Conservation (phyloP, 2,329 filamentous ascomycete species). For the Amesomyces nigricolor region DNA sequence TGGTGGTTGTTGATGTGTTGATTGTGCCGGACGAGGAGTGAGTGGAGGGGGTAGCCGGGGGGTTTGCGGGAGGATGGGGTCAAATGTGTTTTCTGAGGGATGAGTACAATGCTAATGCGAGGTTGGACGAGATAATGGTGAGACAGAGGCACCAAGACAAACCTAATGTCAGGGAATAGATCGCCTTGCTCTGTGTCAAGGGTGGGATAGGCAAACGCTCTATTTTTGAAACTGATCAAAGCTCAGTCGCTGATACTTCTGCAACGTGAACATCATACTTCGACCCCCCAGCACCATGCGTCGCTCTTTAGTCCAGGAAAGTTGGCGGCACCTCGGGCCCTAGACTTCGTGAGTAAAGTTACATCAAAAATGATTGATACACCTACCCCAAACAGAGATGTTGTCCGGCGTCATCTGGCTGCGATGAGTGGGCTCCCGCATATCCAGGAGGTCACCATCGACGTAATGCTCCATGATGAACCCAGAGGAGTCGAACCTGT, state of each 20-base stretch:
- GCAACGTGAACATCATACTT: background rate
- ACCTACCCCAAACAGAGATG: conserved; percentile 42
- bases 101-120: too few relatives aligned
- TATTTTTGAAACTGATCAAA: background rate
- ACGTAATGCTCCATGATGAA: conserved; percentile 67
- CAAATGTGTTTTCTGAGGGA: too few relatives aligned
- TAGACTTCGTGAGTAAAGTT: background rate
- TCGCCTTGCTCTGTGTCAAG: too few relatives aligned
- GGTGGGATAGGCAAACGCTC: too few relatives aligned
- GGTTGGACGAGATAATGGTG: too few relatives aligned
- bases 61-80: too few relatives aligned
- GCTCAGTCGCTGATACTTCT: background rate
- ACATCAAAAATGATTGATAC: too few relatives aligned
- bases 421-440: conserved; percentile 44
- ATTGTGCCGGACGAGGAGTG: background rate
- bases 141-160: too few relatives aligned
- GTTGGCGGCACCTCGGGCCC: conserved; percentile 16
- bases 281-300: background rate
- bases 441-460: conserved; percentile 60
- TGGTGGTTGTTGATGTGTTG: background rate
- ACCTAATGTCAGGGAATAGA: too few relatives aligned
- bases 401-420: conserved; percentile 38
- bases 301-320: conserved; percentile 9
- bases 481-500: conserved; percentile 53
- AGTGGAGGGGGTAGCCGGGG: too few relatives aligned